phyloP scores from a whole-genome alignment of 2,329 filamentous ascomycete species.

The Fusarium sp. region DNA sequence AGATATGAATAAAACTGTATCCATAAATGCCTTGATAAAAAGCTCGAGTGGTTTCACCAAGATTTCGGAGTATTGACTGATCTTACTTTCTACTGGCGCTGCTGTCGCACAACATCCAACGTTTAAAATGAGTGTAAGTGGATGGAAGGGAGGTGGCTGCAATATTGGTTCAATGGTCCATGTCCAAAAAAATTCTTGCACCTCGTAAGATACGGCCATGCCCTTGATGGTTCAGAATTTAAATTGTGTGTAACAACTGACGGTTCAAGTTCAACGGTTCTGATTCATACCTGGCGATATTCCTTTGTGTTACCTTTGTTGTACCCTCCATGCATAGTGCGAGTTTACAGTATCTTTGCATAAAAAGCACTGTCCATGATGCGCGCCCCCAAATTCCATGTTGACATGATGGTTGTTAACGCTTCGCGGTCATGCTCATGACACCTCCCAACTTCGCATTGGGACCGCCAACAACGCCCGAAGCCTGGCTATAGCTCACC shows the following conservation, averaged over 20 bases:
- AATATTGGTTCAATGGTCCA: slow-evolving; percentile 12
- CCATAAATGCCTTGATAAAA: background rate
- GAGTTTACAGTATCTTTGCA: background rate
- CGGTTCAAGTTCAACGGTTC: slow-evolving; percentile 4
- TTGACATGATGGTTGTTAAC: slow-evolving; percentile 27
- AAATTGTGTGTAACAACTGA: slow-evolving; percentile 12
- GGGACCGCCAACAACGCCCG: background rate
- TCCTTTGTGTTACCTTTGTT: background rate
- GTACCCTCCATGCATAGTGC: slow-evolving; percentile 10
- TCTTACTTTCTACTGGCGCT: slow-evolving; percentile 16
- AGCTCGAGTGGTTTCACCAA: slow-evolving; percentile 11
- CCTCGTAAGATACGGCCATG: background rate
- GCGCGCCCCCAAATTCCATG: background rate
- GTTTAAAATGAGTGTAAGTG: slow-evolving; percentile 22
- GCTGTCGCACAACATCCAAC: slow-evolving; percentile 29
- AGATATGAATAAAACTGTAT: background rate
- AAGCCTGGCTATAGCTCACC: background rate
- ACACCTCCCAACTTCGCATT: slow-evolving; percentile 6
- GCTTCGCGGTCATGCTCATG: slow-evolving; percentile 25
- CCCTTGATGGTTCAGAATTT: background rate
- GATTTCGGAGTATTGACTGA: slow-evolving; percentile 26
- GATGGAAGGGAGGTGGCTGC: slow-evolving; percentile 9
- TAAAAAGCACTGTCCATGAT: background rate
- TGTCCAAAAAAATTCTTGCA: background rate
- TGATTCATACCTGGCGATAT: background rate